Evolutionary conservation across 768 basidiomycete genomes (phyloP).

Genomic region (Lactarius indigo): DNA sequence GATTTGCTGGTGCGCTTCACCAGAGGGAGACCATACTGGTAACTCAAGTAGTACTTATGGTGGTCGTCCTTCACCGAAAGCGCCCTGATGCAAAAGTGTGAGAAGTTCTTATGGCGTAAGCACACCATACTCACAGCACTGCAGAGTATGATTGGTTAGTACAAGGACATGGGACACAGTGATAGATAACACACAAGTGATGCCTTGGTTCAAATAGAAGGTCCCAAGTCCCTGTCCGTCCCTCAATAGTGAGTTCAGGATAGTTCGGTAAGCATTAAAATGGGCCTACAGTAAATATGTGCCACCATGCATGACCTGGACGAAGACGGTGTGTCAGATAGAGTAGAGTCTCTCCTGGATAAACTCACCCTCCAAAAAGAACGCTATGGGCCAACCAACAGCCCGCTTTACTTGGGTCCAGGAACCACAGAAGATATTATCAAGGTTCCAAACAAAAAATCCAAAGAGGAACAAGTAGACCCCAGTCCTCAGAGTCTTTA

Average conservation of each 20-base stretch:
- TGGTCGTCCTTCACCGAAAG: slow-evolving; percentile 61
- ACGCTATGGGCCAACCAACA: slow-evolving; percentile 63
- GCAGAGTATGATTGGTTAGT: background rate
- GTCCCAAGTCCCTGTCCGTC: slow-evolving; percentile 30
- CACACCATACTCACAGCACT: slow-evolving; percentile 29
- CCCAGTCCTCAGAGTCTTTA: slow-evolving; percentile 50
- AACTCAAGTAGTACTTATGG: slow-evolving; percentile 43
- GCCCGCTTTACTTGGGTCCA: slow-evolving; percentile 53
- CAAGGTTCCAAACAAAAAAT: slow-evolving; percentile 76
- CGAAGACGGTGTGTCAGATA: slow-evolving; percentile 7
- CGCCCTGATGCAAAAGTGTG: slow-evolving; percentile 36
- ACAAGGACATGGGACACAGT: background rate
- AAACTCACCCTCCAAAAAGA: slow-evolving; percentile 55
- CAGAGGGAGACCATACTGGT: slow-evolving; percentile 46
- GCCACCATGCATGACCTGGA: slow-evolving; percentile 73
- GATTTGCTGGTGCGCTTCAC: slow-evolving; percentile 6
- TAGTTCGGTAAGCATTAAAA: background rate
- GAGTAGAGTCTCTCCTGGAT: background rate
- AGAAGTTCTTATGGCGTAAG: background rate
- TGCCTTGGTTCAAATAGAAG: slow-evolving; percentile 35
- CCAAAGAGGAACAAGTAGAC: slow-evolving; percentile 55
- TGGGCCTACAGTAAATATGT: slow-evolving; percentile 54
- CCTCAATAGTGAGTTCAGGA: slow-evolving; percentile 14
- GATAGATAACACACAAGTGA: slow-evolving; percentile 31
- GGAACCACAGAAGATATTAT: slow-evolving; percentile 67